Evolutionary conservation across 1,284 basidiomycete genomes (phyloP).

Genomic region (Ustilago crameri): DNA sequence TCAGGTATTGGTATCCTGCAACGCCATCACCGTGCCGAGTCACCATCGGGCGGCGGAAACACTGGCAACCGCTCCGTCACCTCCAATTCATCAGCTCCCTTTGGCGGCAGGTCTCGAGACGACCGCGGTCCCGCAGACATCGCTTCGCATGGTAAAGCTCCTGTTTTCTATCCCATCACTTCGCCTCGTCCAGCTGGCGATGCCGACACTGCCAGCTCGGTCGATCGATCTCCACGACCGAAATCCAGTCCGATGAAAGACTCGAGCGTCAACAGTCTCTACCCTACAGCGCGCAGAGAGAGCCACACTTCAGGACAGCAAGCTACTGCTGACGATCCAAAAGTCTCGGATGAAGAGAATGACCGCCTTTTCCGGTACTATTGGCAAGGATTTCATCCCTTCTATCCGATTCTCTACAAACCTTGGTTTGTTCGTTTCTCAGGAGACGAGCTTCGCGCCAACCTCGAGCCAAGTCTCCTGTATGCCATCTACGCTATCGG

Average conservation of each 20-base stretch:
- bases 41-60: slow-evolving; percentile 15
- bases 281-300: slow-evolving; percentile 19
- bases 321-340: slow-evolving; percentile 23
- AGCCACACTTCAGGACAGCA: slow-evolving; percentile 2
- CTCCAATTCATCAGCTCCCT: slow-evolving; percentile 32
- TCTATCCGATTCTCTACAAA: slow-evolving; percentile 63
- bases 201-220: slow-evolving; percentile 29
- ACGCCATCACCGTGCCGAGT: slow-evolving; percentile 42
- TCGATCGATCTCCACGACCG: slow-evolving; percentile 30
- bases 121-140: slow-evolving; percentile 10
- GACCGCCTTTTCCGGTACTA: slow-evolving; percentile 55
- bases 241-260: slow-evolving; percentile 15
- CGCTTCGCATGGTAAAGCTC: slow-evolving; percentile 10
- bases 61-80: slow-evolving; percentile 17
- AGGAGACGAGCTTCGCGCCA: slow-evolving; percentile 39
- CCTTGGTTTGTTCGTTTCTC: slow-evolving; percentile 51
- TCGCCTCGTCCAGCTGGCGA: slow-evolving; percentile 31
- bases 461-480: slow-evolving; percentile 48
- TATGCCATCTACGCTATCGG: slow-evolving; percentile 59
- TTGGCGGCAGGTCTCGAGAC: slow-evolving; percentile 21
- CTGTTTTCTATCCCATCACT: slow-evolving; percentile 40
- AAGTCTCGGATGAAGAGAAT: slow-evolving; percentile 44
- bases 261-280: slow-evolving; percentile 13
- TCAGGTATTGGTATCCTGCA: slow-evolving; percentile 60
- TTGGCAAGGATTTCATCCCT: slow-evolving; percentile 60